Percentiles rank a stretch among this genome's conserved stretches.
These are phyloP conservation scores for Lycium ferocissimum DNA, from an alignment of 257 asterid species.

Conservation along the genomic window DNA sequence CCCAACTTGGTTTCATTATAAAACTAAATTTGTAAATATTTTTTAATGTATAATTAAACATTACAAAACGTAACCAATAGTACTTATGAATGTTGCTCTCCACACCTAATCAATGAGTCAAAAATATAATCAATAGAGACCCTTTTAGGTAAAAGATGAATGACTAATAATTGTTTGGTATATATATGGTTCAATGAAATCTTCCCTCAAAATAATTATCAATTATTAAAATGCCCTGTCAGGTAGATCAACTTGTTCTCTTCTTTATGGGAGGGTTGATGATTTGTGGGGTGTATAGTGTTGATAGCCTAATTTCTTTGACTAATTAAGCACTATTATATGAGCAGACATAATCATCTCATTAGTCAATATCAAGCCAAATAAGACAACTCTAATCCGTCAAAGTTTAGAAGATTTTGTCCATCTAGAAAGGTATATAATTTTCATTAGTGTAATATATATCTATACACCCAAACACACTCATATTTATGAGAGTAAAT, in stretches of 20 bases:
- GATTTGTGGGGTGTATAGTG: neutral
- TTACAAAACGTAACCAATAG: too few species aligned
- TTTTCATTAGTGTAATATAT: too few species aligned
- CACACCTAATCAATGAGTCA: neutral
- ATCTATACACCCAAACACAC: too few species aligned
- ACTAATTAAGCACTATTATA: neutral
- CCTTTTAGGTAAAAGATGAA: constrained; percentile 18
- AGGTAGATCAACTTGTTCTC: constrained; percentile 4
- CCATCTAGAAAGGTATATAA: neutral
- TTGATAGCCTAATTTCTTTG: neutral
- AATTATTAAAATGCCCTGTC: neutral
- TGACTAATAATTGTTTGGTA: neutral
- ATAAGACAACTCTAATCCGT: neutral
- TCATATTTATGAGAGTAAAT: too few species aligned
- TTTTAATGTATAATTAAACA: too few species aligned
- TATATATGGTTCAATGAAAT: neutral
- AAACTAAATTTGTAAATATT: neutral
- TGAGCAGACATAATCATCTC: neutral
- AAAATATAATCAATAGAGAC: neutral
- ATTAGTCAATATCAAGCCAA: neutral
- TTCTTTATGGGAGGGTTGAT: neutral
- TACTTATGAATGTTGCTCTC: neutral
- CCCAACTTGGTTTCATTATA: neutral
- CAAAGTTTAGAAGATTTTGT: neutral
- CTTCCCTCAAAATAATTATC: neutral